Base-by-base conservation (phyloP, 2,329 filamentous ascomycete genomes). In the Ascosphaera apis region DNA sequence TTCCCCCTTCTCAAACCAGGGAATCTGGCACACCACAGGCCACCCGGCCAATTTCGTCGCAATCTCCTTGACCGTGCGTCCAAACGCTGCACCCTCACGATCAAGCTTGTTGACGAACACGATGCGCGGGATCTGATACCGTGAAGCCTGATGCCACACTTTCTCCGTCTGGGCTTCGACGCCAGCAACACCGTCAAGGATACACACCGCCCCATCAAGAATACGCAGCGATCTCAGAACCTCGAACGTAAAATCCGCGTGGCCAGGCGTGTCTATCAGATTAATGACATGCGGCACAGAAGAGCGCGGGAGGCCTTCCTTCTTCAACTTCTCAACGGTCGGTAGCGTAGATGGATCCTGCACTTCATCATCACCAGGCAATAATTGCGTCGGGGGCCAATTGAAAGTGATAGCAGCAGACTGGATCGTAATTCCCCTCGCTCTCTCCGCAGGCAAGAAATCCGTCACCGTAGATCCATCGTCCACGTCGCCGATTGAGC, bases 101-200 rank as follows among this genome's bases (percentile, higher is more conserved):
- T 98, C 88, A 86, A 98, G 95, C 67, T 98, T 98, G 65, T 98
- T 98, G 54, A 98, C 73, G 51, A 98, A 98, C 37, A 80, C 91
- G 54, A 98, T 75, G 47, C 88, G 71, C 41, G 88, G 88, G 42
- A 98, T 76, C 52, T 95, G 86, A 66, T 98, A 98, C 46, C 88
- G 75, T 63, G 83, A 81, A 88, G 98, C 98, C 63, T 98, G 88
- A 47, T 88, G 72, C 56, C 98, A 84, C 43, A 98, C 88, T 1
- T 88, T 98, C 48, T 93, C 93, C 15, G 88, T 98, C 61, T 98
- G 88, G 52, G 77, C 86, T 60, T 98, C 88, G 23, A 98, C 88
- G 52, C 88, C 88, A 49, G 81, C 91, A 41, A 95, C 88, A 42
- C 88, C 88, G 54, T 88, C 98, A 38, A 98, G 67, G 56, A 98